A percentile compares a stretch with the other conserved stretches of the same genome.
Conservation (phyloP, 345 rosid genomes). For the Aquilaria malaccensis region DNA sequence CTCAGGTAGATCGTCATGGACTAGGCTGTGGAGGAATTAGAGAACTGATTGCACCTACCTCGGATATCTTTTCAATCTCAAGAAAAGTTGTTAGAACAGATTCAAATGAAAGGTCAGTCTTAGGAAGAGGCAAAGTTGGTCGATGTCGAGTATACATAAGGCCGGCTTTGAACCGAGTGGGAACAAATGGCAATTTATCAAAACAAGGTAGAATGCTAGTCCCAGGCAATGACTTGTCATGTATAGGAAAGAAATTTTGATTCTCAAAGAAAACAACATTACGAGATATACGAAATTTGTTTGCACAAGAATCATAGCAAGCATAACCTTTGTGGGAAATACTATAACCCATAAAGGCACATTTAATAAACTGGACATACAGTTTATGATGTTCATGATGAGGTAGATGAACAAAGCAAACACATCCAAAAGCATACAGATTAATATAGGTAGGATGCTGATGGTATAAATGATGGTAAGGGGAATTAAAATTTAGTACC, state of each 20-base stretch:
- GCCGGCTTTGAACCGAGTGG: neutral
- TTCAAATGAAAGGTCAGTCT: neutral
- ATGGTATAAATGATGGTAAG: neutral
- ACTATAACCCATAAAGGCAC: slow-evolving; percentile 9
- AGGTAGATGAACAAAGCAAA: slow-evolving; percentile 4
- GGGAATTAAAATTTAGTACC: neutral
- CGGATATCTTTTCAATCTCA: neutral
- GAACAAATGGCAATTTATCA: neutral
- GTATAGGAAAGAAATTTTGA: neutral
- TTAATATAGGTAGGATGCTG: neutral
- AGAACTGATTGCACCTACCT: neutral
- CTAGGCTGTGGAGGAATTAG: neutral
- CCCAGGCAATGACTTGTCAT: neutral
- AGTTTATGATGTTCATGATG: neutral
- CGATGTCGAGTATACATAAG: neutral
- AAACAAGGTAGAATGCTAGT: neutral
- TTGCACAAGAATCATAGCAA: slow-evolving; percentile 2
- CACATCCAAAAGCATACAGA: neutral
- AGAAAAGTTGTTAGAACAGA: neutral
- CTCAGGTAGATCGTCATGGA: neutral
- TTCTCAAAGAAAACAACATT: neutral
- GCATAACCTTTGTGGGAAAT: neutral
- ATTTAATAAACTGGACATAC: neutral
- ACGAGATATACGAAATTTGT: neutral
- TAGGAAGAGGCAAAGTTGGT: neutral